Base-by-base conservation (phyloP, 73 alveolate genomes). In the Paramecium caudatum region DNA sequence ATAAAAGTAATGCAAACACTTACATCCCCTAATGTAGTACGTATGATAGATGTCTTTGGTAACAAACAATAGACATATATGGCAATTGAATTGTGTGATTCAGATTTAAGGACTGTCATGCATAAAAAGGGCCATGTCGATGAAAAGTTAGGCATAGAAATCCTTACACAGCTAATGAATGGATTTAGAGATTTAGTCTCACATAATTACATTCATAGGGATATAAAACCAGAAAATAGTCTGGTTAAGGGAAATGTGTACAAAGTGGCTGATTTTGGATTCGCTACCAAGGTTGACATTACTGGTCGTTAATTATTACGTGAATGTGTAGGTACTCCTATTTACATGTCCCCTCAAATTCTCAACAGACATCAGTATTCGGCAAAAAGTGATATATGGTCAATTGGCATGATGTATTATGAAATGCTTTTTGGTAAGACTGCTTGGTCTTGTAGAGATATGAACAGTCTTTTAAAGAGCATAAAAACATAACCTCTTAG, bases 201-300 rank as follows among this genome's bases (percentile, higher is more conserved):
- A 37, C 68, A 92, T 84, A 94, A 94, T 17, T 43, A 90, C 41
- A 92, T 94, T 70, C 97, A 94, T 82, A 91, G 97, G 82, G 97
- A 94, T 69, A 94, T 94, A 33, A 94, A 94, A 82, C 94, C 94
- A 55, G 91, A 90, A 41, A 94, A 94, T 21, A 15, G 86, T 46
- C 78, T 86, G 10, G 68, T 86, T 15, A 86, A 86, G 65, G 46
- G 68, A 63, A 86, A 86, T 48, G 80, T 86, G 15, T 86, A 61
- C 23, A 86, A 86, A 61, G 93, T 86, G 41, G 93, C 93, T 62
- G 93, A 86, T 63, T 86, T 86, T 50, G 93, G 93, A 17, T 86
- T 86, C 32, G 93, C 93, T 25, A 86, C 93, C 4, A 78, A 78
- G 15, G 43, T 86, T 12, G 93, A 86, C 30, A 86, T 86, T n/a